Evolutionary conservation across 148 eudicot species (phyloP).

Genomic region (Diospyros kaki): DNA sequence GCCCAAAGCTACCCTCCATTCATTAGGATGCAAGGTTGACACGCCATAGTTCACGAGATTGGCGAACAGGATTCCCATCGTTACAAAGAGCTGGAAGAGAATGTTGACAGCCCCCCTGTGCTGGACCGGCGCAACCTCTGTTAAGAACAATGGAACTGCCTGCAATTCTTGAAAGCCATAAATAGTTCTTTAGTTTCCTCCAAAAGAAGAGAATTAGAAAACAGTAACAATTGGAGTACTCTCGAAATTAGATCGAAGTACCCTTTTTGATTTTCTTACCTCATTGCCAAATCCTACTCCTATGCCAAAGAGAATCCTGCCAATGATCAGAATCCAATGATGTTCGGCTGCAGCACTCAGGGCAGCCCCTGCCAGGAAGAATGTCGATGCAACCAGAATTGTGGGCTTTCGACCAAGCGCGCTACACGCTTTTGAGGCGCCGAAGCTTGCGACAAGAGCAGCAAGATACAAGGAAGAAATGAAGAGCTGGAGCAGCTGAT

Average conservation of each 20-base stretch:
- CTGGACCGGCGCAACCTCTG: slow-evolving; percentile 61
- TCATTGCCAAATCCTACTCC: slow-evolving; percentile 83
- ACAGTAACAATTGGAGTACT: too few relatives aligned
- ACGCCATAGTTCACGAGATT: slow-evolving; percentile 53
- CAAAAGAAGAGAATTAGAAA: too few relatives aligned
- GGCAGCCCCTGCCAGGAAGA: slow-evolving; percentile 39
- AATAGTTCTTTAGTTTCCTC: too few relatives aligned
- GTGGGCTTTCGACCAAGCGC: slow-evolving; percentile 31
- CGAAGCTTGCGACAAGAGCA: slow-evolving; percentile 58
- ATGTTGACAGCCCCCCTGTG: slow-evolving; percentile 73
- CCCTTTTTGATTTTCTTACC: slow-evolving; percentile 21
- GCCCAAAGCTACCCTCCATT: slow-evolving; percentile 60
- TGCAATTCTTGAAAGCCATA: not conserved
- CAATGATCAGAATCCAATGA: slow-evolving; percentile 54
- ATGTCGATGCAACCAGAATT: slow-evolving; percentile 21
- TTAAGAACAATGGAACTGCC: slow-evolving; percentile 20
- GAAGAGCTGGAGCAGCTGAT: slow-evolving; percentile 65
- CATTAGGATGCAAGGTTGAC: slow-evolving; percentile 35
- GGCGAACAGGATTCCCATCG: slow-evolving; percentile 59
- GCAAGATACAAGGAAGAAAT: slow-evolving; percentile 71
- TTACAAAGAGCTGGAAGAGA: slow-evolving; percentile 62
- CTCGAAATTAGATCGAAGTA: too few relatives aligned
- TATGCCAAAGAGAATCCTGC: slow-evolving; percentile 62
- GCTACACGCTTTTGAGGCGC: slow-evolving; percentile 57
- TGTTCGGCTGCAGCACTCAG: slow-evolving; percentile 34